Base-by-base conservation (phyloP, 352 stramenopile species). In the Lagenidium giganteum region DNA sequence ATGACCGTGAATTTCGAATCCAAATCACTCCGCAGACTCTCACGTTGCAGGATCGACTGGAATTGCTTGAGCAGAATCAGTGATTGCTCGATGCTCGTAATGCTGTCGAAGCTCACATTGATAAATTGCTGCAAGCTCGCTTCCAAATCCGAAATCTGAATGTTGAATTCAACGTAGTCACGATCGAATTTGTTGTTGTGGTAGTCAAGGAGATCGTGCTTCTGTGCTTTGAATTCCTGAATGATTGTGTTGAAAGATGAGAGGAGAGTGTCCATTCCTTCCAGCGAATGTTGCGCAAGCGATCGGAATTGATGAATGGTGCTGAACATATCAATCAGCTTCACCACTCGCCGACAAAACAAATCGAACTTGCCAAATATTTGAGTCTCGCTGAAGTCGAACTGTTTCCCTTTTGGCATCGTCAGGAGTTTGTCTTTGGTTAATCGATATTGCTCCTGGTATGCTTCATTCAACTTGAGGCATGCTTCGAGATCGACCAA, bases 91-190 rank as follows among this genome's bases (percentile, higher is more conserved):
- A 96, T 95, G 47, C 78, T 93, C 8, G 86, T 91, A 57, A 95
- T 93, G 21, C 51, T 82, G 40, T 95, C 84, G 23, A 96, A 95
- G 38, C 67, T 85, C 14, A 88, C 71, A 53, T 96, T 95, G 59
- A 96, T 95, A 42, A 95, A 96, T 28, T 95, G 79, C 64, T 95
- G 84, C 17, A 96, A 63, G 5, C 65, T 83, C 0, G 75, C 69
- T 61, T 96, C 86, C 8, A 96, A 67, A 41, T 95, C 86, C 0
- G 80, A 78, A 32, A 96, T 93, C 46, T 88, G 76, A 36, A 96
- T 94, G 46, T 96, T 97, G 61, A 97, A 97, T 42, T 96, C 85
- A 8, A 97, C 82, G 47, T 96, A 97, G 53, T 96, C 91, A 12
- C 89, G 67, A 36, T 97, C 90, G 44, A 97, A 97, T 45, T 93